Percentiles rank a stretch among this genome's conserved stretches.
Evolutionary conservation across 2,329 filamentous ascomycete species (phyloP).

Genomic region (Penicillium sp.): DNA sequence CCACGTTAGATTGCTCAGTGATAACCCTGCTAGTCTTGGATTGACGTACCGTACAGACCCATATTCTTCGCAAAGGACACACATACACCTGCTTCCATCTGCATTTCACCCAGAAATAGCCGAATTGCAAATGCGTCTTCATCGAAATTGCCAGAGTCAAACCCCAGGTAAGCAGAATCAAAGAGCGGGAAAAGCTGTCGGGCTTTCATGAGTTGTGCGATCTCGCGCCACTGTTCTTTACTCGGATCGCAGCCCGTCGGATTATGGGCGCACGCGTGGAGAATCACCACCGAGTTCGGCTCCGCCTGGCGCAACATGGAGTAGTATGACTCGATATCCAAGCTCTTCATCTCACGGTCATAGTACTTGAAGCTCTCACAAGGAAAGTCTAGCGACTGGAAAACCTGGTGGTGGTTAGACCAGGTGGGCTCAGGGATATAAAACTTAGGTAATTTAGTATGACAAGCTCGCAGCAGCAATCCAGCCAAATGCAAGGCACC

Average conservation of each 20-base stretch:
- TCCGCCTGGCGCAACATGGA: constrained; percentile 8
- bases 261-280: constrained; percentile 96
- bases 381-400: constrained; percentile 76
- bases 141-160: constrained; percentile 28
- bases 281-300: constrained; percentile 15
- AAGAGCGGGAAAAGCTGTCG: constrained; percentile 83
- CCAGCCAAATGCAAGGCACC: constrained; percentile 28
- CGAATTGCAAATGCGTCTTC: constrained; percentile 29
- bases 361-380: constrained; percentile 51
- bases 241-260: constrained; percentile 94
- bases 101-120: constrained; percentile 58
- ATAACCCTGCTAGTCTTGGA: neutral
- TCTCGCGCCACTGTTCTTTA: constrained; percentile 84
- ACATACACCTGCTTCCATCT: constrained; percentile 64
- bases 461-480: constrained; percentile 17
- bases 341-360: constrained; percentile 8
- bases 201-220: constrained; percentile 70
- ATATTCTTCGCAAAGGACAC: constrained; percentile 60
- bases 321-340: constrained; percentile 25
- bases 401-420: constrained; percentile 97
- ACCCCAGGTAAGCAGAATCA: constrained; percentile 30
- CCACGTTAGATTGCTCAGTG: neutral
- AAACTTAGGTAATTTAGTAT: constrained; percentile 44
- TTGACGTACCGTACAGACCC: constrained; percentile 29
- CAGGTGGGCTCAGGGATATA: constrained; percentile 94